A percentile compares a stretch with the other conserved stretches of the same genome.
Evolutionary conservation across 768 basidiomycete species (phyloP).

Genomic region (Pseudohyphozyma bogoriensis): DNA sequence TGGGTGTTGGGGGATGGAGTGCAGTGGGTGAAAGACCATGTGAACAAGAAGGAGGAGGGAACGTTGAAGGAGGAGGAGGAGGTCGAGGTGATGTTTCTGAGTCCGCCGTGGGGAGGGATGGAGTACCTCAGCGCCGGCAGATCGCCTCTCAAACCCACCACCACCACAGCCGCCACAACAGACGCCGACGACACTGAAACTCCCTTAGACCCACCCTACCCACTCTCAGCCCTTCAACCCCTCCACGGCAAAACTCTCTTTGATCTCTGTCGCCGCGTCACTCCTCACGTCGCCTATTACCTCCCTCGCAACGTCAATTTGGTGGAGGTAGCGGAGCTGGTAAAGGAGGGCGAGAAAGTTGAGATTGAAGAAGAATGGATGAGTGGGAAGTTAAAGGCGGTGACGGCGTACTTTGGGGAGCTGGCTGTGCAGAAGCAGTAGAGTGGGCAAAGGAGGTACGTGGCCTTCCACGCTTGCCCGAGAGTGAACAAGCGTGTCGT

Average conservation of each 20-base stretch:
- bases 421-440: conserved; percentile 44
- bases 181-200: conserved; percentile 33
- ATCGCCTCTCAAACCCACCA: neutral
- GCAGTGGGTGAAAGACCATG: conserved; percentile 57
- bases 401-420: conserved; percentile 90
- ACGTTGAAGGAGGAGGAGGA: conserved; percentile 8
- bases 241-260: conserved; percentile 78
- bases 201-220: conserved; percentile 41
- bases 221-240: conserved; percentile 62
- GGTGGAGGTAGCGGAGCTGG: conserved; percentile 49
- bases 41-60: neutral
- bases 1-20: conserved; percentile 82
- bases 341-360: conserved; percentile 48
- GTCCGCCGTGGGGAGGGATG: conserved; percentile 34
- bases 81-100: conserved; percentile 32
- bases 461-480: too few species aligned
- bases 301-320: conserved; percentile 72
- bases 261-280: conserved; percentile 56
- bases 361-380: conserved; percentile 98
- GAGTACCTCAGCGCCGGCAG: conserved; percentile 16
- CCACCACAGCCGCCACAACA: conserved; percentile 36
- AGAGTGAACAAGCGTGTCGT: too few species aligned
- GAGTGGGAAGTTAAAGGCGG: conserved; percentile 80
- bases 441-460: neutral
- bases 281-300: conserved; percentile 76